Conservation (phyloP, 306 rosid genomes). For the Echinosophora koreensis region DNA sequence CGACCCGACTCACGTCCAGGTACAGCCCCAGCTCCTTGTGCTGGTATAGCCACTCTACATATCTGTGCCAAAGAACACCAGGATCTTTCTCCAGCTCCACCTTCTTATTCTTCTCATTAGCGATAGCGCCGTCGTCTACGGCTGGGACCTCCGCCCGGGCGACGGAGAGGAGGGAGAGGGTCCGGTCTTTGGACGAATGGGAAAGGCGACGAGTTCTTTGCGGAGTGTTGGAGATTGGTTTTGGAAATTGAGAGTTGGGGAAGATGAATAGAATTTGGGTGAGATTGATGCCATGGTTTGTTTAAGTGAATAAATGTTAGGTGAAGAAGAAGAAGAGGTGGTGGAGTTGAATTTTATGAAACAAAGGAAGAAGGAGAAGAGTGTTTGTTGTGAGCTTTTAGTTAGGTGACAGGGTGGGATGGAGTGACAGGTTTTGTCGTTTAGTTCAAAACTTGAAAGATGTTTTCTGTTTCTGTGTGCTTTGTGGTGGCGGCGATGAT, state of each 20-base stretch:
- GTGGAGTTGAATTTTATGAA: neutral
- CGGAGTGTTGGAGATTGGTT: constrained; percentile 44
- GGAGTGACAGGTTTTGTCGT: neutral
- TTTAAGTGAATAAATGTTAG: neutral
- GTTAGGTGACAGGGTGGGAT: neutral
- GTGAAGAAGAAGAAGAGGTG: neutral
- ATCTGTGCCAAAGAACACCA: constrained; percentile 74
- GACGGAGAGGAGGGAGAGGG: constrained; percentile 55
- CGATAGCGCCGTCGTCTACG: constrained; percentile 19
- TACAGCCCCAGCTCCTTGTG: constrained; percentile 84
- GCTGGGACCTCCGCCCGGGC: constrained; percentile 65
- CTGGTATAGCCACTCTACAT: constrained; percentile 91
- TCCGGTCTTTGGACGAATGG: constrained; percentile 51
- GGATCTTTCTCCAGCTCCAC: constrained; percentile 76
- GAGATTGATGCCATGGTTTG: constrained; percentile 78
- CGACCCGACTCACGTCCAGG: constrained; percentile 93
- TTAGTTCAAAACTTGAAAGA: neutral
- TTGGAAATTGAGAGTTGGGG: constrained; percentile 63
- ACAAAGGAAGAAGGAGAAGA: no score
- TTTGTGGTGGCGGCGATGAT: neutral
- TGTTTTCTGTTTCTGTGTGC: neutral
- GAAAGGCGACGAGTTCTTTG: constrained; percentile 49
- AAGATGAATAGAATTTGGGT: constrained; percentile 68
- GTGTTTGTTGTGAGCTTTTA: no score
- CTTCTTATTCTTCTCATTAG: constrained; percentile 40